phyloP scores from a whole-genome alignment of 169 alveolate genomes.

The Plasmodium gallinaceum region DNA sequence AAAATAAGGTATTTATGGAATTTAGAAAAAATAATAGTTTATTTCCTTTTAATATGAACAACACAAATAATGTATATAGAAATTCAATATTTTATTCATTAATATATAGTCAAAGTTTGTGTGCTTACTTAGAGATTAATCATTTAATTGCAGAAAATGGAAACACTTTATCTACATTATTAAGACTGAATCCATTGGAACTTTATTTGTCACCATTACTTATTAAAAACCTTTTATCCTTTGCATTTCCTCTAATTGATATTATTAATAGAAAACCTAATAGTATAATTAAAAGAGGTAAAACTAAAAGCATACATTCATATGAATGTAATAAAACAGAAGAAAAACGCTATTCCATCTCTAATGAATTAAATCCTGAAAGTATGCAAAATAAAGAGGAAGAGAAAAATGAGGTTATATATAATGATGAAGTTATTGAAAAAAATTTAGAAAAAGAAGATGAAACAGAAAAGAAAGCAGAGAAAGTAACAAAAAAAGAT shows the following conservation, averaged over 20 bases:
- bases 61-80: conserved; percentile 27
- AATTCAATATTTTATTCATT: conserved; percentile 67
- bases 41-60: conserved; percentile 26
- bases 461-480: neutral
- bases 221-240: conserved; percentile 78
- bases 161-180: conserved; percentile 61
- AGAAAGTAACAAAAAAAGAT: neutral
- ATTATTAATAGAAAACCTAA: conserved; percentile 33
- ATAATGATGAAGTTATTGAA: neutral
- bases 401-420: conserved; percentile 28
- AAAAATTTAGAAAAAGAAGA: neutral
- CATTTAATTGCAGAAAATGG: conserved; percentile 76
- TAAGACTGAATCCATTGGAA: conserved; percentile 61
- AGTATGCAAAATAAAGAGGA: neutral
- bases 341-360: neutral
- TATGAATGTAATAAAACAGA: conserved; percentile 11
- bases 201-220: conserved; percentile 68
- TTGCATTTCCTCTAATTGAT: conserved; percentile 68
- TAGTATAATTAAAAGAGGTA: conserved; percentile 1
- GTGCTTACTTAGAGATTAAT: conserved; percentile 75
- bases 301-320: neutral
- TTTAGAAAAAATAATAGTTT: conserved; percentile 50
- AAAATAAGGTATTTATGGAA: conserved; percentile 70
- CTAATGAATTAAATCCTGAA: neutral
- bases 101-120: conserved; percentile 68